Conservation (phyloP, 2,329 filamentous ascomycete genomes). For the Paramyrothecium roridum region DNA sequence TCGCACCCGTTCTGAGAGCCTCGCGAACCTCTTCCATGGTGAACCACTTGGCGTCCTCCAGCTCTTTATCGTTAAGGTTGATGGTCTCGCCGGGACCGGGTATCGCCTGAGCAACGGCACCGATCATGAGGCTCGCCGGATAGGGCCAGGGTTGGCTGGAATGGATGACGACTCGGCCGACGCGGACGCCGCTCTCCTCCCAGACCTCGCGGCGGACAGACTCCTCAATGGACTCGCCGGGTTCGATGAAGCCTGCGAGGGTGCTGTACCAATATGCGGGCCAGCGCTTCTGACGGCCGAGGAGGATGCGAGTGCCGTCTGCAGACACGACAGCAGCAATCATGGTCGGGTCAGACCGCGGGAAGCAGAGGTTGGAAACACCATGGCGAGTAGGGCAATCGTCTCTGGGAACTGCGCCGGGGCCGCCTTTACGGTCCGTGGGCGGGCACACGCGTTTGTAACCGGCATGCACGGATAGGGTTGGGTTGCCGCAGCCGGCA, state of each 20-base stretch:
- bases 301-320: constrained; percentile 72
- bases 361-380: constrained; percentile 88
- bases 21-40: constrained; percentile 73
- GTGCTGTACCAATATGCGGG: constrained; percentile 85
- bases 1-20: constrained; percentile 65
- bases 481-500: constrained; percentile 80
- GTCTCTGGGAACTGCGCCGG: constrained; percentile 49
- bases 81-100: constrained; percentile 72
- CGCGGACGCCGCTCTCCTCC: constrained; percentile 76
- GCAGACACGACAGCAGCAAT: constrained; percentile 89
- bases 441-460: constrained; percentile 79
- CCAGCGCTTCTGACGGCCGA: constrained; percentile 83
- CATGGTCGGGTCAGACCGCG: constrained; percentile 88
- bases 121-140: constrained; percentile 82
- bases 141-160: constrained; percentile 87
- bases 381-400: constrained; percentile 80
- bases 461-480: constrained; percentile 73
- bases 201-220: constrained; percentile 80
- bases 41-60: constrained; percentile 90
- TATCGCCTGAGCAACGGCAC: constrained; percentile 80
- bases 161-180: constrained; percentile 77
- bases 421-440: constrained; percentile 54
- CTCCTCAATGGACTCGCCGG: constrained; percentile 81
- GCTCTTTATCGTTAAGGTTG: constrained; percentile 82
- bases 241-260: constrained; percentile 82